phyloP scores from a whole-genome alignment of 2,329 filamentous ascomycete species.

The Fusarium sp. region DNA sequence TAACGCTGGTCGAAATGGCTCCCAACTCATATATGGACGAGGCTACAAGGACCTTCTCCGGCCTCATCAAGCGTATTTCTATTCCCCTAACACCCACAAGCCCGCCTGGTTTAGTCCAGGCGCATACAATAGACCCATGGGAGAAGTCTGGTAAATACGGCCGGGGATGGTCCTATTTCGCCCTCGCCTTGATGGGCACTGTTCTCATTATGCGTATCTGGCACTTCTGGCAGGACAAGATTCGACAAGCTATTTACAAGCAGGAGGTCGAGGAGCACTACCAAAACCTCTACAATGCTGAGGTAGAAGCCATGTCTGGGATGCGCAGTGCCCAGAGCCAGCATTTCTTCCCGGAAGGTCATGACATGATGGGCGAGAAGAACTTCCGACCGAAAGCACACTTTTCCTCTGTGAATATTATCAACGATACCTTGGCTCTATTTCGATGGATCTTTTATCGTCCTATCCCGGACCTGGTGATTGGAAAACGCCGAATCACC shows the following conservation, averaged over 20 bases:
- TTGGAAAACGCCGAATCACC: conserved; percentile 74
- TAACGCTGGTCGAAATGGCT: conserved; percentile 53
- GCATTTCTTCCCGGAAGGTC: conserved; percentile 79
- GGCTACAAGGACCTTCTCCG: conserved; percentile 47
- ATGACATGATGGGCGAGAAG: conserved; percentile 61
- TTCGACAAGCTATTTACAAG: conserved; percentile 88
- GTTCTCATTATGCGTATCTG: conserved; percentile 79
- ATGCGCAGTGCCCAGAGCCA: conserved; percentile 63
- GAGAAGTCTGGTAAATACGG: conserved; percentile 84
- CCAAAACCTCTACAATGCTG: conserved; percentile 60
- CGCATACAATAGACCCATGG: conserved; percentile 80
- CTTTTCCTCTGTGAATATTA: conserved; percentile 74
- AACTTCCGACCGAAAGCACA: conserved; percentile 73
- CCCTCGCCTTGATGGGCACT: conserved; percentile 73
- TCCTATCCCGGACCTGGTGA: conserved; percentile 77
- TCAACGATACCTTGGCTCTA: conserved; percentile 84
- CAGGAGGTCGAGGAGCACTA: conserved; percentile 77
- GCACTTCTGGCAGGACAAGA: conserved; percentile 93
- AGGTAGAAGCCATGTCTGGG: conserved; percentile 57
- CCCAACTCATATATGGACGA: conserved; percentile 46
- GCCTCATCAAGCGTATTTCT: conserved; percentile 63
- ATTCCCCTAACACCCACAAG: conserved; percentile 69
- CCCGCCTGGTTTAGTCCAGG: conserved; percentile 69
- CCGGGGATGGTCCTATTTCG: conserved; percentile 88
- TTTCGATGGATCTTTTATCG: conserved; percentile 91